phyloP scores from a whole-genome alignment of 768 basidiomycete genomes.

The Boletellus emodensis region DNA sequence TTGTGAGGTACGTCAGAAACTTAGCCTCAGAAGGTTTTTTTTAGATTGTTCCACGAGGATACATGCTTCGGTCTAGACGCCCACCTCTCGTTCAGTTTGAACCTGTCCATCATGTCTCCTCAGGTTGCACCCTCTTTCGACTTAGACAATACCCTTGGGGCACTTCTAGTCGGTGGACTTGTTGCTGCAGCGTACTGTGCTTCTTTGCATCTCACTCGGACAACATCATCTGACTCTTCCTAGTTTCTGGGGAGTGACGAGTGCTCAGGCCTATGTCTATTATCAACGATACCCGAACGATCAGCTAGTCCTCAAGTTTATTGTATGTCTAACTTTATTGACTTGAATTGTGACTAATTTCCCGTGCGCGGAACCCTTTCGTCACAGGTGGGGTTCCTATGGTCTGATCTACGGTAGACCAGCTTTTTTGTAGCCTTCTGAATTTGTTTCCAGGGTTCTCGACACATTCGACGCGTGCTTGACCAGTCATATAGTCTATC shows the following conservation, averaged over 20 bases:
- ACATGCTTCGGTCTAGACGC: too few species aligned
- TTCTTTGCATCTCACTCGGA: not conserved
- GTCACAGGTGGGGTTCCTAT: constrained; percentile 27
- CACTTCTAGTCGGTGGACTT: constrained; percentile 54
- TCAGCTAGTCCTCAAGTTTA: constrained; percentile 30
- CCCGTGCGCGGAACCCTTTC: constrained; percentile 22
- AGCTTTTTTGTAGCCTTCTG: not conserved
- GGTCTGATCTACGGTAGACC: constrained; percentile 1
- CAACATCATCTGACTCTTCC: not conserved
- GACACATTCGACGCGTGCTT: constrained; percentile 54
- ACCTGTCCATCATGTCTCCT: not conserved
- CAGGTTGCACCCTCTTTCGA: constrained; percentile 25
- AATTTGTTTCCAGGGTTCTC: constrained; percentile 27
- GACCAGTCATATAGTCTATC: constrained; percentile 52
- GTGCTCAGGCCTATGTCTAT: constrained; percentile 50
- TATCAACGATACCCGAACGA: constrained; percentile 38
- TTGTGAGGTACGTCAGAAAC: too few species aligned
- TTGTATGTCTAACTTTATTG: constrained; percentile 28
- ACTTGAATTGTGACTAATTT: constrained; percentile 27
- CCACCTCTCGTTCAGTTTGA: not conserved
- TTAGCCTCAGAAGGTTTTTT: too few species aligned
- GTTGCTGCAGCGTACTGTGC: constrained; percentile 52
- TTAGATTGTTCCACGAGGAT: too few species aligned
- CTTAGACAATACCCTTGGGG: constrained; percentile 45
- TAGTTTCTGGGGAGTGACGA: constrained; percentile 57